Percentiles rank a stretch among this genome's conserved stretches.
Conservation (phyloP, 345 rosid species). For the Dipteronia dyeriana region DNA sequence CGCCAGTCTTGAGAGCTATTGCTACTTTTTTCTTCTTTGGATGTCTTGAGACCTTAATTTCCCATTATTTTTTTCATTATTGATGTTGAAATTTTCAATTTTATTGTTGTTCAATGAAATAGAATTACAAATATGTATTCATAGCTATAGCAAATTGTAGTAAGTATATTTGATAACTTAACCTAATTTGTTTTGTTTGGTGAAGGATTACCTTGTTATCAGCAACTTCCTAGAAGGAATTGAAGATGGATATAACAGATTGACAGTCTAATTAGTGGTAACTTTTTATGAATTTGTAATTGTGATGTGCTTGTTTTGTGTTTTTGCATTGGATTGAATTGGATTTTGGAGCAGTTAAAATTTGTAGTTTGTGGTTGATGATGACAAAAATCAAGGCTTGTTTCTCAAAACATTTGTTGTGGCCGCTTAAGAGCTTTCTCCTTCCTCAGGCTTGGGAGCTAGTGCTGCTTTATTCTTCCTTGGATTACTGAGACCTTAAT, state of each 20-base stretch:
- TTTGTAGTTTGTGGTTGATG: slow-evolving; percentile 14
- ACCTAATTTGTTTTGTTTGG: too few species aligned
- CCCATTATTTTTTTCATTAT: background rate
- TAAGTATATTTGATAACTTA: too few species aligned
- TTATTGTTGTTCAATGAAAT: too few species aligned
- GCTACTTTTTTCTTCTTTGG: slow-evolving; percentile 41
- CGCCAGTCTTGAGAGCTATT: slow-evolving; percentile 45
- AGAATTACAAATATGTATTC: too few species aligned
- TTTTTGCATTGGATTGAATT: background rate
- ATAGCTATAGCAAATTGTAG: too few species aligned
- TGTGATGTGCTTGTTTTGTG: too few species aligned
- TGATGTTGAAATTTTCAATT: background rate
- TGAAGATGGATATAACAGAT: too few species aligned
- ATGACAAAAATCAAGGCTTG: slow-evolving; percentile 45
- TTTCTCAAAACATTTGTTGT: slow-evolving; percentile 66
- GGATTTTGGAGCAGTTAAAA: background rate
- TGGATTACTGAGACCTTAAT: slow-evolving; percentile 33
- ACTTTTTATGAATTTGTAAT: too few species aligned
- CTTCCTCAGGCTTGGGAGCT: slow-evolving; percentile 50
- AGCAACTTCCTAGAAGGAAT: too few species aligned
- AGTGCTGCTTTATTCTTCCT: slow-evolving; percentile 38
- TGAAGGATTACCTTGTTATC: too few species aligned
- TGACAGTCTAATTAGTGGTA: too few species aligned
- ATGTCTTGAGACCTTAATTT: slow-evolving; percentile 31
- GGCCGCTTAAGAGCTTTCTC: slow-evolving; percentile 63